Evolutionary conservation across 768 basidiomycete species (phyloP), one percentile per base, ranked within the genome.

Genomic region (Albatrellus ellisii): DNA sequence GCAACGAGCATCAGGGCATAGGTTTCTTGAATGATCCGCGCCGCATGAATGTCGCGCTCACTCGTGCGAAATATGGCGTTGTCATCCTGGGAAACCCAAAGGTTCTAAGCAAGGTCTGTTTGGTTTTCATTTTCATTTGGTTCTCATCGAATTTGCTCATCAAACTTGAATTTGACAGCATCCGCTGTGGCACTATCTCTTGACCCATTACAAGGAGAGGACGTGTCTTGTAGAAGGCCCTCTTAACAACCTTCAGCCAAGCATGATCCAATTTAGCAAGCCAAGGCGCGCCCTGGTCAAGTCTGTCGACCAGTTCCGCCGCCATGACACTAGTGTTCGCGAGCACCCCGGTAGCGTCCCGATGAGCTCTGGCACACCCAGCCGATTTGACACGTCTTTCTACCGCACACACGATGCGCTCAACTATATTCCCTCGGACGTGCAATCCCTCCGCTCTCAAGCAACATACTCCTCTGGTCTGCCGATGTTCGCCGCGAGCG

Each of bases 11-110:
- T 58, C 95, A 98, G 59, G 95, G 95, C 26, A 99, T 99, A 46
- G 95, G 95, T 35, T 99, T 99, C 73, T 73, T 99, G 66, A 98
- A 94, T 53, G 95, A 99, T 59, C 95, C 95, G 6, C 69, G 95
- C 49, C 79, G 95, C 42, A 62, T 99, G 53, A 99, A 99, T 54
- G 95, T 99, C 37, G 95, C 95, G 20, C 71, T 99, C 33, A 97
- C 95, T 1, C 75, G 95, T 48, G 94, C 95, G 29, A 98, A 97
- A 61, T 99, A 98, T 57, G 95, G 95, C 2, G 83, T 94, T 7
- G 95, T 99, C 38, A 97, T 99, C 54, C 70, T 99, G n/a, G 95
- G 95, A n/a, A 99, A 99, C 59, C 95, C 95, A 3, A 98, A 98
- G 60, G 94, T 99, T 43, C 67, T 99, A 37, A 95, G 90, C 79